phyloP scores from a whole-genome alignment of 108 stramenopile genomes.

The Mediolabrus comicus region DNA sequence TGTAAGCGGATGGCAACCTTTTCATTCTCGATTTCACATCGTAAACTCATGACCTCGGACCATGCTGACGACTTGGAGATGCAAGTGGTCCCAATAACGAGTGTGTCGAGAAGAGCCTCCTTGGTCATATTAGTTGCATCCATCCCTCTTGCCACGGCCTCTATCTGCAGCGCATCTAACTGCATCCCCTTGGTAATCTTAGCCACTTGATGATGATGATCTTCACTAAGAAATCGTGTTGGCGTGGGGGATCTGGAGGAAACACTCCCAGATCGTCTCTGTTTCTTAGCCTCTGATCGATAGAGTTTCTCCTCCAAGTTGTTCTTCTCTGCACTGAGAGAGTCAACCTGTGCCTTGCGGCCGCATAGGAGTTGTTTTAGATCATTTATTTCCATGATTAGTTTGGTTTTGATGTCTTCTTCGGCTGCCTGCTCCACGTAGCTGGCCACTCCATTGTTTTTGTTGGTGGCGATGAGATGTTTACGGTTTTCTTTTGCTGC shows the following conservation, averaged over 20 bases:
- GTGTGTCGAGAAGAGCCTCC: not conserved
- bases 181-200: not conserved
- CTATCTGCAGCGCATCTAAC: not conserved
- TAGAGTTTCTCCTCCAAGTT: not conserved
- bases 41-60: not conserved
- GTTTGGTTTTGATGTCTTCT: constrained; percentile 2
- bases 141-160: not conserved
- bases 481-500: no score
- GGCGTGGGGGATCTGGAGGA: not conserved
- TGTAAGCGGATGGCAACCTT: not conserved
- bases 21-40: not conserved
- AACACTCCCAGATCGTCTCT: no score
- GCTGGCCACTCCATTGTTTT: not conserved
- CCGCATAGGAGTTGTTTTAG: not conserved
- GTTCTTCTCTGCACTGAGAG: not conserved
- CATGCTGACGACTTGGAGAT: not conserved
- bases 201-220: not conserved
- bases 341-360: not conserved
- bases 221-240: not conserved
- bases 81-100: not conserved
- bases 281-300: not conserved
- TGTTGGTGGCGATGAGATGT: not conserved
- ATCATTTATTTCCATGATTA: constrained; percentile 2
- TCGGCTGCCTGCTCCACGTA: not conserved
- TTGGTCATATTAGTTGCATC: not conserved